Base-by-base conservation (phyloP, 2,329 filamentous ascomycete species). In the Exophiala aquamarina region DNA sequence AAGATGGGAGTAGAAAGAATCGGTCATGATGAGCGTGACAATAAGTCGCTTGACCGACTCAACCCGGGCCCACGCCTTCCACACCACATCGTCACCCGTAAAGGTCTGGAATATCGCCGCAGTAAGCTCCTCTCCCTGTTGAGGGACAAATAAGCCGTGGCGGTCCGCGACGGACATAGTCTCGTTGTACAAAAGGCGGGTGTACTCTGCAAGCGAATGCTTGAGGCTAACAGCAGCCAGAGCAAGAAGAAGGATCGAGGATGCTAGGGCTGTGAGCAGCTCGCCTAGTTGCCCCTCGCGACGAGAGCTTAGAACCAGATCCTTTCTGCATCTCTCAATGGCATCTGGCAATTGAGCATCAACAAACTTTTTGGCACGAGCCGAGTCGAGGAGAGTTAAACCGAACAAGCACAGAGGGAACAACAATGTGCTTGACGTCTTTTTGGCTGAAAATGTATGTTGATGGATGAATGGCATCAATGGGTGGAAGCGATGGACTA, bases 31-130 rank as follows among this genome's bases (percentile, higher is more conserved):
- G 18, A 49, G 21, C 19, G 40, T 34, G 8, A 49, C 20, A 10
- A 49, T 44, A 40, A 49, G 15, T 29, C 47, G 19, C 15, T 49
- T 49, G 41, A 33, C 35, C 2, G 41, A 44, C 32, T 49, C 47
- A 17, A 49, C 38, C 13, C 40, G 41, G 8, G 41, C 38, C 47
- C 47, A 49, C 8, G 47, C 33, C 35, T 34, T 49, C 47, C 47
- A 49, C 14, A 14, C 8, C 32, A 14, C 32, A 14, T 34, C 32
- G n/a, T 14, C 32, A n/a, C 32, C 32, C 13, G 32, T 7, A 10
- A 29, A 8, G 15, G 8, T 13, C 9, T 39, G 34, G 29, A 36
- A 44, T 28, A 44, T 44, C 2, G 19, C 34, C 7, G 18, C 21
- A 5, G 34, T 19, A 3, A 49, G n/a, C 6, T 17, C 20, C 28